Percentiles rank a stretch among this genome's conserved stretches.
phyloP scores from a whole-genome alignment of 2,329 filamentous ascomycete genomes.

The Zasmidium angulare region DNA sequence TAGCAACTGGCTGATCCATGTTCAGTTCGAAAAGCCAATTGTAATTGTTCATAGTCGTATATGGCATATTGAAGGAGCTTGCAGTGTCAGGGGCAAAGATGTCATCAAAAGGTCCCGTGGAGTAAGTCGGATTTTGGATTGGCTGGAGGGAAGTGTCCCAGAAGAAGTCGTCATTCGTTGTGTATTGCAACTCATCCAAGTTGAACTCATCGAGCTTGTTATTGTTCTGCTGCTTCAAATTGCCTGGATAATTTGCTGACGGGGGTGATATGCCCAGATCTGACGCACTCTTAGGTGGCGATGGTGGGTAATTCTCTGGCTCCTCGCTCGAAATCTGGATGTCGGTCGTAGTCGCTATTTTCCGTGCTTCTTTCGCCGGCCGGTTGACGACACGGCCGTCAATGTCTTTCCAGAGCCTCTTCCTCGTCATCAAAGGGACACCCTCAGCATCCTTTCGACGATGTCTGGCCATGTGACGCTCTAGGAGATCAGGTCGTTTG shows the following conservation, averaged over 20 bases:
- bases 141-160: constrained; percentile 10
- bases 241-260: background rate
- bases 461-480: constrained; percentile 57
- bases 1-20: background rate
- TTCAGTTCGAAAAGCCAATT: constrained; percentile 61
- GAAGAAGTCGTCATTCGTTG: constrained; percentile 21
- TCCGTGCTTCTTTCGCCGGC: constrained; percentile 19
- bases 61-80: constrained; percentile 65
- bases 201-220: no score
- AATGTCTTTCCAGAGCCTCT: constrained; percentile 56
- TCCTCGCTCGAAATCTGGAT: background rate
- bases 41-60: constrained; percentile 62
- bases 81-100: constrained; percentile 62
- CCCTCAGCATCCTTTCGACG: constrained; percentile 57
- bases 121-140: background rate
- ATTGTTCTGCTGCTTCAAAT: background rate
- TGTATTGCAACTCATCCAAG: background rate
- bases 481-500: constrained; percentile 61
- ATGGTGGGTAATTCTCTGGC: constrained; percentile 8
- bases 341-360: background rate
- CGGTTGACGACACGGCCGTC: constrained; percentile 54
- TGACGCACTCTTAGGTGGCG: constrained; percentile 17
- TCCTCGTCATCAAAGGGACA: constrained; percentile 55
- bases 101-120: constrained; percentile 46
- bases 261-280: background rate